A percentile compares a stretch with the other conserved stretches of the same genome.
These are phyloP conservation scores for Skeletonema menzelii DNA, from an alignment of 108 stramenopile genomes.

Conservation along the genomic window DNA sequence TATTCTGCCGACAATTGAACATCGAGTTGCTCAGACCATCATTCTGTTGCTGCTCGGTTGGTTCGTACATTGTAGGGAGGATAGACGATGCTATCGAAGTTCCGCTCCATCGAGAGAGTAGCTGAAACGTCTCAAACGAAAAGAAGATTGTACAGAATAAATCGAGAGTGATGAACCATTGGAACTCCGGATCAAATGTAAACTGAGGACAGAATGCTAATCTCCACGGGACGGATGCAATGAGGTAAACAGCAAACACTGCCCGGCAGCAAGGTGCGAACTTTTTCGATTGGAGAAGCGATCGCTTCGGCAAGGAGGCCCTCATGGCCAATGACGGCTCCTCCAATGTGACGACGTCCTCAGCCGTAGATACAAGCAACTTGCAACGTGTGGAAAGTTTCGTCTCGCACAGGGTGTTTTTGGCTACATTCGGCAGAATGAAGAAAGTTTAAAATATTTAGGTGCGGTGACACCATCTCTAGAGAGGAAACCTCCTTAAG, in stretches of 20 bases:
- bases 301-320: neutral
- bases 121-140: conserved; percentile 9
- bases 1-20: neutral
- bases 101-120: neutral
- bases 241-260: neutral
- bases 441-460: too few species aligned
- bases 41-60: neutral
- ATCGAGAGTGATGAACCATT: conserved; percentile 14
- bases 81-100: neutral
- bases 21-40: conserved; percentile 1
- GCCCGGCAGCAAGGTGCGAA: conserved; percentile 2
- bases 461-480: too few species aligned
- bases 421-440: too few species aligned
- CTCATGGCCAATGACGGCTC: neutral
- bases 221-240: conserved; percentile 16
- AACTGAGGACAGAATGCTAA: conserved; percentile 21
- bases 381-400: too few species aligned
- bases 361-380: too few species aligned
- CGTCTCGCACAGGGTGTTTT: too few species aligned
- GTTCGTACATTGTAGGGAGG: neutral
- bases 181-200: neutral
- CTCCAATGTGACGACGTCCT: too few species aligned
- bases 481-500: too few species aligned
- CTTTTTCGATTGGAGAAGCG: neutral
- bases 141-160: conserved; percentile 12